Base-by-base conservation (phyloP, 257 asterid species). In the Solanum pennellii region DNA sequence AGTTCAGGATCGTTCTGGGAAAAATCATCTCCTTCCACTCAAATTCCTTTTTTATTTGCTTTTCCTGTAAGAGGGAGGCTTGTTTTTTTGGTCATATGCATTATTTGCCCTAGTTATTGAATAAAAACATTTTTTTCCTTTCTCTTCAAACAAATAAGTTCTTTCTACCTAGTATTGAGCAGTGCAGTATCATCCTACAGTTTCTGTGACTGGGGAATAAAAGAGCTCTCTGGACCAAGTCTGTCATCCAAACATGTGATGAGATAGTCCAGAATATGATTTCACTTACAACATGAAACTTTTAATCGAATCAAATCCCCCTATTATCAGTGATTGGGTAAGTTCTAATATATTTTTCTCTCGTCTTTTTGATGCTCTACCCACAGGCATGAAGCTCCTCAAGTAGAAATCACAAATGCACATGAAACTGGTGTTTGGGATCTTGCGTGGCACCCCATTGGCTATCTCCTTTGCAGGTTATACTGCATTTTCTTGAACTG, bases 391-490 rank as follows among this genome's bases (percentile, higher is more conserved):
- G 99, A 97, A 88, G 92, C 92, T 84, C 99, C 99, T 44, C 99
- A 97, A 92, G 93, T 95, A 88, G 99, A 97, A 94, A 94, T 97
- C 77, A 89, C 93, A 86, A 96, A 92, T 90, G 99, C 97, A 66
- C 99, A 97, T 91, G 99, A 97, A 88, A 96, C 91, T 90, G 94
- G 99, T 89, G 99, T 97, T 27, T 97, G 98, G 96, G 99, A 95
- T 89, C 99, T 97, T 86, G 97, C 99, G 42, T 97, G 99, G 99
- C 99, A 97, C 94, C 99, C 99, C 41, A 96, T 93, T 42, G 99
- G 99, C 59, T 94, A 96, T 90, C 93, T 96, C 82, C 98, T 96
- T 85, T 94, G 98, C 98, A 96, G 99, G 99, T 96, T 49, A 82
- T 18, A 82, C 85, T 82, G 45, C 84, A 82, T 29, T 31, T 47